phyloP scores from a whole-genome alignment of 1,284 basidiomycete species.

The Leucoagaricus sp. region DNA sequence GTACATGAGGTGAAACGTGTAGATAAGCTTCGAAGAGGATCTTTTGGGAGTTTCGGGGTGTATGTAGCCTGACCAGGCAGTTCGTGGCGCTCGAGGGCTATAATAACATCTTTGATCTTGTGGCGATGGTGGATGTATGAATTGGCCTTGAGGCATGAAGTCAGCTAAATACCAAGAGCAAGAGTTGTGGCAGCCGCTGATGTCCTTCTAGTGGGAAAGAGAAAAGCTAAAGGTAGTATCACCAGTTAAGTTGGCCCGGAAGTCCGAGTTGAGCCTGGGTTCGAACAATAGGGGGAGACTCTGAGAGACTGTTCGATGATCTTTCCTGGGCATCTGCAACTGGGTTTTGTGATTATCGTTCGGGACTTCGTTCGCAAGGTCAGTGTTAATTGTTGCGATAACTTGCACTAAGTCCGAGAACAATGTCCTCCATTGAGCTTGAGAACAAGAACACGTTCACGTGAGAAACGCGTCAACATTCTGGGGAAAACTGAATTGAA shows the following conservation, averaged over 20 bases:
- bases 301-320: no score
- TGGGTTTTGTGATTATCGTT: no score
- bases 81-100: neutral
- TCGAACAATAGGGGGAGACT: no score
- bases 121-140: neutral
- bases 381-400: no score
- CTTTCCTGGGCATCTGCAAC: no score
- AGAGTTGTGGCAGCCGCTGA: neutral
- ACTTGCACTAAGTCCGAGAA: neutral
- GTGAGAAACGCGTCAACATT: constrained; percentile 6
- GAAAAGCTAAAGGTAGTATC: neutral
- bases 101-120: neutral
- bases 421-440: neutral
- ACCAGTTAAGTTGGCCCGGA: no score
- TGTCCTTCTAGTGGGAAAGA: neutral
- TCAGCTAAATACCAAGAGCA: neutral
- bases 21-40: no score
- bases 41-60: no score
- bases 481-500: neutral
- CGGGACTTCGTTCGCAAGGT: no score
- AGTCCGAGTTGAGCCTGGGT: no score
- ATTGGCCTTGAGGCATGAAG: neutral
- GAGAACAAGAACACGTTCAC: neutral
- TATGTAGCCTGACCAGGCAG: neutral
- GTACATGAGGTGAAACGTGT: no score